Evolutionary conservation across 1,284 basidiomycete genomes (phyloP).

Genomic region (Ceratobasidium sp.): DNA sequence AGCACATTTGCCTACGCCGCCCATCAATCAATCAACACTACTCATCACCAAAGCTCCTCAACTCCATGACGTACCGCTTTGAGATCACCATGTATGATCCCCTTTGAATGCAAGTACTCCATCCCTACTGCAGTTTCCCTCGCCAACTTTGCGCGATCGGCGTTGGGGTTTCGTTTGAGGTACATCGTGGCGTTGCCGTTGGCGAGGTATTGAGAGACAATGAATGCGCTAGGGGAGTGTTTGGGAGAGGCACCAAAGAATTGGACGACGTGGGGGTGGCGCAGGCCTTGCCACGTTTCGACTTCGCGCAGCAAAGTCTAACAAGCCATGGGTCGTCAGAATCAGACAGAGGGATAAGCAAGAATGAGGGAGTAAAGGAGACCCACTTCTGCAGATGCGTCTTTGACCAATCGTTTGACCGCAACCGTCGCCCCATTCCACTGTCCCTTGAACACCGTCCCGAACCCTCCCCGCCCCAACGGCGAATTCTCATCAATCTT

Average conservation of each 20-base stretch:
- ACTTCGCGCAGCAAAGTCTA: slow-evolving; percentile 38
- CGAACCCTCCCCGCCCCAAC: slow-evolving; percentile 37
- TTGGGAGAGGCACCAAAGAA: slow-evolving; percentile 47
- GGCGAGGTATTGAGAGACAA: slow-evolving; percentile 69
- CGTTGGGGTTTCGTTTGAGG: slow-evolving; percentile 52
- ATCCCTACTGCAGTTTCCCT: slow-evolving; percentile 64
- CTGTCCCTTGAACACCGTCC: slow-evolving; percentile 42
- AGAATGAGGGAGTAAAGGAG: too few species aligned
- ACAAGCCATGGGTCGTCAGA: background rate
- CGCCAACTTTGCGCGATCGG: slow-evolving; percentile 58
- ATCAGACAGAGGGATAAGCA: background rate
- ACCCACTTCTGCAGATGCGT: slow-evolving; percentile 38
- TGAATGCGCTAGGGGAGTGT: slow-evolving; percentile 54
- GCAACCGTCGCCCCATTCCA: slow-evolving; percentile 43
- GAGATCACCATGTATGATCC: slow-evolving; percentile 50
- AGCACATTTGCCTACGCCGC: slow-evolving; percentile 63
- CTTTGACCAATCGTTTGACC: slow-evolving; percentile 42
- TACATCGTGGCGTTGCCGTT: slow-evolving; percentile 68
- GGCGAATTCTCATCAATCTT: slow-evolving; percentile 36
- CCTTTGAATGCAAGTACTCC: slow-evolving; percentile 66
- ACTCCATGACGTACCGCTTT: slow-evolving; percentile 30
- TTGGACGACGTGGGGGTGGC: slow-evolving; percentile 46
- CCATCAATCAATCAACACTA: slow-evolving; percentile 19
- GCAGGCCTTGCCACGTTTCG: slow-evolving; percentile 39
- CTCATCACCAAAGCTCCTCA: background rate